Evolutionary conservation across 164 flowering plant genomes (phyloP).

Genomic region (Platanus orientalis): DNA sequence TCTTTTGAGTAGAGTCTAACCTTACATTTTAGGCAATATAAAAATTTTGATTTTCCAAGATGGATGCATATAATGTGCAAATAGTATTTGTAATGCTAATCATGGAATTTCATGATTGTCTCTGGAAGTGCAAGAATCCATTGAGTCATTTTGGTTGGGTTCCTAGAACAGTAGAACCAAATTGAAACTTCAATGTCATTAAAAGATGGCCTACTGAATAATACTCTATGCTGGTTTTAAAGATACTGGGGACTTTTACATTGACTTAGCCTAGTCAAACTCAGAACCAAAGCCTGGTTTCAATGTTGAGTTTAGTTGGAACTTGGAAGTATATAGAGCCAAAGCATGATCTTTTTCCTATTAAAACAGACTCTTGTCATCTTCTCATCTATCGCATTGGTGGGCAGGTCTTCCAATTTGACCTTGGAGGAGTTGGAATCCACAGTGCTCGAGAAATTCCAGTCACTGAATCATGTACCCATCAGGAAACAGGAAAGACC

Average conservation of each 20-base stretch:
- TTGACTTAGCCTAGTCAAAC: not conserved
- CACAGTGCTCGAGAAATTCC: slow-evolving; percentile 61
- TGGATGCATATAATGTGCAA: not conserved
- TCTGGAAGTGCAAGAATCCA: no score
- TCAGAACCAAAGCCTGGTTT: not conserved
- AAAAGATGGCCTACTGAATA: not conserved
- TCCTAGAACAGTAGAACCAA: not conserved
- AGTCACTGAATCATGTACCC: slow-evolving; percentile 66
- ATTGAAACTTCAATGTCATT: not conserved
- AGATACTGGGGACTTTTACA: no score
- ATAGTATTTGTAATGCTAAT: no score
- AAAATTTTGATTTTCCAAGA: not conserved
- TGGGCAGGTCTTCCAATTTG: slow-evolving; percentile 53
- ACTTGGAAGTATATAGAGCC: not conserved
- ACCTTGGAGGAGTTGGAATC: slow-evolving; percentile 63
- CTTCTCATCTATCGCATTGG: not conserved
- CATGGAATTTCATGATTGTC: no score
- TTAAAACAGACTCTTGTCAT: not conserved
- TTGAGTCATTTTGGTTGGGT: not conserved
- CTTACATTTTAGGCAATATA: no score
- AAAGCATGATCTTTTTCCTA: not conserved
- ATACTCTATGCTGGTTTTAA: no score
- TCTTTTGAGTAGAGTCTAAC: not conserved
- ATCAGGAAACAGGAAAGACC: slow-evolving; percentile 90
- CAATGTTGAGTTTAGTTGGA: not conserved